Conservation (phyloP, 2,329 filamentous ascomycete genomes). For the Botrytis tulipae region DNA sequence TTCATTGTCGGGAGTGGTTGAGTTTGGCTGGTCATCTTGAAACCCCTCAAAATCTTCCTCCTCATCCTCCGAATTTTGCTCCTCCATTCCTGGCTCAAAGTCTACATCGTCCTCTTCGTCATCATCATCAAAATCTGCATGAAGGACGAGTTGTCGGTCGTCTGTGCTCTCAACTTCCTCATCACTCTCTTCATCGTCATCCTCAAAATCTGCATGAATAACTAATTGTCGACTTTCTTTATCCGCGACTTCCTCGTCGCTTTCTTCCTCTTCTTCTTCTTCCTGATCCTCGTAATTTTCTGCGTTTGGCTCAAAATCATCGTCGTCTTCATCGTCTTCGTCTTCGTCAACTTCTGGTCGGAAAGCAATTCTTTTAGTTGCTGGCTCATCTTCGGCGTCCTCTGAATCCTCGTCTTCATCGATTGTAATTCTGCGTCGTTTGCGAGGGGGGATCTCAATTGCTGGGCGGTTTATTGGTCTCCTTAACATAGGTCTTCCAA, state of each 20-base stretch:
- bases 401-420: constrained; percentile 42
- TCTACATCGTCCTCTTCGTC: constrained; percentile 26
- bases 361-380: constrained; percentile 33
- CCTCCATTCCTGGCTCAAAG: constrained; percentile 35
- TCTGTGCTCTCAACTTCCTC: constrained; percentile 34
- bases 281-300: constrained; percentile 29
- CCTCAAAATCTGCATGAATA: constrained; percentile 40
- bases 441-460: constrained; percentile 71
- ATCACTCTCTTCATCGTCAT: constrained; percentile 38
- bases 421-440: constrained; percentile 57
- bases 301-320: constrained; percentile 34
- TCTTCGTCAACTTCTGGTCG: constrained; percentile 15
- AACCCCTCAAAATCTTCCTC: constrained; percentile 16
- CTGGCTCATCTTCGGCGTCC: constrained; percentile 27
- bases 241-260: constrained; percentile 39
- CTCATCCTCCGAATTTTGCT: constrained; percentile 9
- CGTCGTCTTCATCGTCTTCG: constrained; percentile 23
- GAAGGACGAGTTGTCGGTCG: constrained; percentile 23
- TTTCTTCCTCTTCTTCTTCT: constrained; percentile 25
- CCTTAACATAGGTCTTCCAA: constrained; percentile 70
- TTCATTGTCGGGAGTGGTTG: background rate
- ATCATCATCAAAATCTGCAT: constrained; percentile 31
- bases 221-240: constrained; percentile 26
- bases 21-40: background rate
- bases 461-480: constrained; percentile 59